Evolutionary conservation across 257 asterid genomes (phyloP).

Genomic region (Datura wrightii): DNA sequence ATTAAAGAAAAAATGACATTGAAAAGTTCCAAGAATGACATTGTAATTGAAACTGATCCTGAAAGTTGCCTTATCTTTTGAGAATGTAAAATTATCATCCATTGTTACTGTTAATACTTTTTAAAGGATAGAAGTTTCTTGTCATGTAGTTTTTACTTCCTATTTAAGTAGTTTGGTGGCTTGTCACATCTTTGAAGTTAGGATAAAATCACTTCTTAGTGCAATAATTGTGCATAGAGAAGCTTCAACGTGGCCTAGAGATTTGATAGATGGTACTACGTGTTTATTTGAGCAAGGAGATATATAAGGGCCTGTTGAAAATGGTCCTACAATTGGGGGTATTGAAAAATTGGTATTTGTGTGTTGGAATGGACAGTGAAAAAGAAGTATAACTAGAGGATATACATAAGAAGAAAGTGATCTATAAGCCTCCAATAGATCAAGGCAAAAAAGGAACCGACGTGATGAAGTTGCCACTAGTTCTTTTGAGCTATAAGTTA

Average conservation of each 20-base stretch:
- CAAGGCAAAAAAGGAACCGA: not conserved
- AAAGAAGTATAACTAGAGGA: not conserved
- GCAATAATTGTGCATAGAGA: conserved; percentile 29
- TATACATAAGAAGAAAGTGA: not conserved
- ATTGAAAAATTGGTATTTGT: not conserved
- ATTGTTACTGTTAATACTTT: not conserved
- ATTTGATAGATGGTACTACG: not conserved
- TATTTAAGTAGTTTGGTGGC: conserved; percentile 28
- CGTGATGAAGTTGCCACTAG: not conserved
- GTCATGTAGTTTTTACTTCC: not conserved
- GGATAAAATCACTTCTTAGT: not conserved
- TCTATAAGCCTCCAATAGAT: not conserved
- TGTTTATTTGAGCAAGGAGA: conserved; percentile 16
- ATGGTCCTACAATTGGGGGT: not conserved
- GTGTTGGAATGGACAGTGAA: not conserved
- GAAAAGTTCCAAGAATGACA: not conserved
- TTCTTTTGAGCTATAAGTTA: not conserved
- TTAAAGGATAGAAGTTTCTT: not conserved
- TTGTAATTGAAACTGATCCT: not conserved
- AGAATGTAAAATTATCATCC: conserved; percentile 4
- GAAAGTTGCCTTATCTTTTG: not conserved
- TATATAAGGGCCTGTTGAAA: not conserved
- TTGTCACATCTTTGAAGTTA: conserved; percentile 18
- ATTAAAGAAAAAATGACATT: not conserved
- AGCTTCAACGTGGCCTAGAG: not conserved